Conservation (phyloP, 1,284 basidiomycete species). For the Sutorius eximius region DNA sequence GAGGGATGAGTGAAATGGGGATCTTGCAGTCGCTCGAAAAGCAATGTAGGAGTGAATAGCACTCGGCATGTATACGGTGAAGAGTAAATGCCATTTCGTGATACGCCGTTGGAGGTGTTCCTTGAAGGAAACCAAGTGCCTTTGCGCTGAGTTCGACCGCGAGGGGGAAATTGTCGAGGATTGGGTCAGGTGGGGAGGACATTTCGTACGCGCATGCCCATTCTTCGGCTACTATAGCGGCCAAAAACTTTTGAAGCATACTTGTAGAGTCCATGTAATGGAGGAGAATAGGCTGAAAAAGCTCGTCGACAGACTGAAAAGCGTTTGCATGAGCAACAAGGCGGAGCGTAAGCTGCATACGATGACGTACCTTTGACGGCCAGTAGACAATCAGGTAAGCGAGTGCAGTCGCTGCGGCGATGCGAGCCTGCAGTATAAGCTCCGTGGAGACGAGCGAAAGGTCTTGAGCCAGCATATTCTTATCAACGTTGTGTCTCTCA, state of each 20-base stretch:
- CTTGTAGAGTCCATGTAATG: conserved; percentile 86
- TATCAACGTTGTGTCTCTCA: conserved; percentile 93
- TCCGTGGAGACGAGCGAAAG: conserved; percentile 82
- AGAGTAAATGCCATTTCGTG: conserved; percentile 90
- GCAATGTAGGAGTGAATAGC: conserved; percentile 74
- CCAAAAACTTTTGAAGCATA: conserved; percentile 88
- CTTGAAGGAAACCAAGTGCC: conserved; percentile 75
- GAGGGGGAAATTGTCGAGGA: conserved; percentile 58
- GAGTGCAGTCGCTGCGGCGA: conserved; percentile 81
- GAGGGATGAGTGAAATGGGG: conserved; percentile 76
- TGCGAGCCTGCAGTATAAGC: conserved; percentile 77
- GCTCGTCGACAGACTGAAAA: conserved; percentile 48
- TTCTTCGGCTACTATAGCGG: conserved; percentile 86
- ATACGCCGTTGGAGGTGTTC: conserved; percentile 76
- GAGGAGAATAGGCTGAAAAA: conserved; percentile 69
- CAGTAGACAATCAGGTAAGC: conserved; percentile 72
- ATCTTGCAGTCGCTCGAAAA: conserved; percentile 89
- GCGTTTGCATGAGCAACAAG: conserved; percentile 1
- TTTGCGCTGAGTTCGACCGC: conserved; percentile 66
- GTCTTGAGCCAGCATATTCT: conserved; percentile 93
- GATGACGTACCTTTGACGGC: conserved; percentile 53
- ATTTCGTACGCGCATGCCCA: conserved; percentile 75
- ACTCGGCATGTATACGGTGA: conserved; percentile 80
- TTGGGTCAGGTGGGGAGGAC: conserved; percentile 34
- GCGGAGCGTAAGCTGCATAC: background rate